Evolutionary conservation across 306 rosid genomes (phyloP), one percentile per base, ranked within the genome.

Genomic region (Prosopis cineraria): DNA sequence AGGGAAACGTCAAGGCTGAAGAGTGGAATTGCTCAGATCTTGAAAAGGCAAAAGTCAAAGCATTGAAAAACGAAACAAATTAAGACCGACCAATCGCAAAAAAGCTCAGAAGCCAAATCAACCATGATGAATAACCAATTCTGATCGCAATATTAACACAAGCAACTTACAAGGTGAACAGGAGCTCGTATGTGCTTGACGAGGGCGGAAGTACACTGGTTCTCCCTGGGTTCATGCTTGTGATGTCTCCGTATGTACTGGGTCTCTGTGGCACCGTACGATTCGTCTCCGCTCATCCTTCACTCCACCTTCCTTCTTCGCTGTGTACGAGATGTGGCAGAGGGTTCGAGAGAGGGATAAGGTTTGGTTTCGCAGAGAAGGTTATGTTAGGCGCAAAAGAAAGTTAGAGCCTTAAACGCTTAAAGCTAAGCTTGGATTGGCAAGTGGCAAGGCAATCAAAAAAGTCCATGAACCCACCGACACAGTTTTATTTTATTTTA

Each of bases 131-230:
- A 47, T 1, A 30, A 20, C 27, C 6, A 20, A 67, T 25, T 44
- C 27, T 40, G 44, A 31, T 75, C 19, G 5, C 27, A 64, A 20
- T 4, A 48, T 45, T 3, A 41, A 39, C 3, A 48, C 55, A 48
- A 58, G 3, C 31, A 78, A 84, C 89, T 75, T 74, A 96, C 99
- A 70, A 96, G 96, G 5, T 89, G 94, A 79, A 89, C 89, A 29
- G 98, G 99, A 17, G 99, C 98, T 65, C 77, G 91, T 81, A 96
- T 85, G 84, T 91, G 97, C 84, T 86, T 93, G 40, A 93, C 93
- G 40, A 96, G 80, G 10, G 96, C 91, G n/a, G 99, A 90, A 39
- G 98, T 84, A 84, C 99, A 93, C 92, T 96, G 99, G 29, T 83
- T 87, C 22, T 87, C 92, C 71, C 84, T 85, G 31, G 89, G 86